A percentile compares a stretch with the other conserved stretches of the same genome.
These are phyloP conservation scores for Chlorella sorokiniana DNA, from an alignment of 139 green algal species.

Conservation along the genomic window DNA sequence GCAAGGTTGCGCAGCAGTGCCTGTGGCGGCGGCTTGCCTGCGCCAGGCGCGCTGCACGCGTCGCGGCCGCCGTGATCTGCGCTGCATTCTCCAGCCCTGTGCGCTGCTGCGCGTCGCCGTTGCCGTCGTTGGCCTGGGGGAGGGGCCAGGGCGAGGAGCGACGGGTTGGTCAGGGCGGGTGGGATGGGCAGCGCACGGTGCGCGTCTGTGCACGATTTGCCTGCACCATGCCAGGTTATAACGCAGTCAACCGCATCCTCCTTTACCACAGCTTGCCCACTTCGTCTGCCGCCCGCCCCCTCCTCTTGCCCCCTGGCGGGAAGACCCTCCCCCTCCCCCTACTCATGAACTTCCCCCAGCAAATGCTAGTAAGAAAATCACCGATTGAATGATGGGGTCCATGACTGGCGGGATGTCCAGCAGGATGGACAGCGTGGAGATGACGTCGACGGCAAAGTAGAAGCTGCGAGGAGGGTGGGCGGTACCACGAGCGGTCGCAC, in stretches of 20 bases:
- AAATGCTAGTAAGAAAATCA: not conserved
- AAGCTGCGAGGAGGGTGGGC: slow-evolving; percentile 55
- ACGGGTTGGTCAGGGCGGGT: not conserved
- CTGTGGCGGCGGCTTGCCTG: slow-evolving; percentile 7
- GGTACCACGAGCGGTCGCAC: not conserved
- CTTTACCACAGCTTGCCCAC: too few relatives aligned
- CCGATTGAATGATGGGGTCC: slow-evolving; percentile 15
- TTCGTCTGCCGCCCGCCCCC: too few relatives aligned
- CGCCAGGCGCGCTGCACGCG: slow-evolving; percentile 17
- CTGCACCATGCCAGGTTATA: too few relatives aligned
- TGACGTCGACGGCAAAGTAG: slow-evolving; percentile 91
- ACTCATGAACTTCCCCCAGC: too few relatives aligned
- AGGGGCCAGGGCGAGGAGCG: not conserved
- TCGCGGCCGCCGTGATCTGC: slow-evolving; percentile 31
- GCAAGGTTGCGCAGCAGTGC: too few relatives aligned
- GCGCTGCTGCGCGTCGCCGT: slow-evolving; percentile 22
- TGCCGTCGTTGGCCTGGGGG: slow-evolving; percentile 27
- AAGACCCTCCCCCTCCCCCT: too few relatives aligned
- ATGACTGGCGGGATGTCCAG: slow-evolving; percentile 72
- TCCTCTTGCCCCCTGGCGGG: too few relatives aligned
- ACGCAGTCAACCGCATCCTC: too few relatives aligned
- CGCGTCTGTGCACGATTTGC: too few relatives aligned
- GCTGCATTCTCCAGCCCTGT: slow-evolving; percentile 22
- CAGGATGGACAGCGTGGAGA: slow-evolving; percentile 75
- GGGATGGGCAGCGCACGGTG: not conserved